Base-by-base conservation (phyloP, 1,284 basidiomycete species). In the Singerocomus inundabilis region DNA sequence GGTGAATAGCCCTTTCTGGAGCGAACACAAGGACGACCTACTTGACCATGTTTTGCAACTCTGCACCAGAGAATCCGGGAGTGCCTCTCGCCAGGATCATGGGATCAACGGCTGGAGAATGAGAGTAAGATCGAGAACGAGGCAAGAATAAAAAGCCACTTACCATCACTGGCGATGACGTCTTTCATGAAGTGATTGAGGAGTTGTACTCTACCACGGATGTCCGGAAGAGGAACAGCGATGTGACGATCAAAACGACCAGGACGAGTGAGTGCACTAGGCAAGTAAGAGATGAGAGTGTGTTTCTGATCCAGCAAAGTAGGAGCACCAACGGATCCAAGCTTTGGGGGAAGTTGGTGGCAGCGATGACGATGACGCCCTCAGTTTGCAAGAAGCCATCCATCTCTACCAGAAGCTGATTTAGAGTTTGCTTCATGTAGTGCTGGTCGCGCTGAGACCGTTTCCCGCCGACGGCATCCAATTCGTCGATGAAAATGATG, bases 11-110 rank as follows among this genome's bases (percentile, higher is more conserved):
- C 26, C 30, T 44, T 21, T 21, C 18, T n/a, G 26, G n/a, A 28
- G 2, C 3, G 25, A 32, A 52, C 15, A n/a, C 53, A 35, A n/a
- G 33, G 50, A 53, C 57, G 60, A 74, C 82, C 61, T 59, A 90
- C 87, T 93, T 97, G 62, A 95, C 88, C 78, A 97, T 84, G 66
- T 96, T 96, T 66, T 95, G 89, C 31, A 97, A 70, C 71, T 97
- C 94, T 16, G 93, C 93, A 46, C 93, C 91, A 37, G 91, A 93
- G 70, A 94, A 93, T 3, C 92, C 91, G 12, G 93, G 84, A 25
- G 93, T 96, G 4, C 92, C 94, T 56, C 94, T 82, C 35, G 94
- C 94, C 53, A 98, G 78, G 57, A 93, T 77, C 66, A 81, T 88
- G 0, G 89, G 75, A 63, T 97, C 93, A 43, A 93, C 88, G 62